Conservation (phyloP, 108 stramenopile genomes). For the Stephanodiscus minutulus region DNA sequence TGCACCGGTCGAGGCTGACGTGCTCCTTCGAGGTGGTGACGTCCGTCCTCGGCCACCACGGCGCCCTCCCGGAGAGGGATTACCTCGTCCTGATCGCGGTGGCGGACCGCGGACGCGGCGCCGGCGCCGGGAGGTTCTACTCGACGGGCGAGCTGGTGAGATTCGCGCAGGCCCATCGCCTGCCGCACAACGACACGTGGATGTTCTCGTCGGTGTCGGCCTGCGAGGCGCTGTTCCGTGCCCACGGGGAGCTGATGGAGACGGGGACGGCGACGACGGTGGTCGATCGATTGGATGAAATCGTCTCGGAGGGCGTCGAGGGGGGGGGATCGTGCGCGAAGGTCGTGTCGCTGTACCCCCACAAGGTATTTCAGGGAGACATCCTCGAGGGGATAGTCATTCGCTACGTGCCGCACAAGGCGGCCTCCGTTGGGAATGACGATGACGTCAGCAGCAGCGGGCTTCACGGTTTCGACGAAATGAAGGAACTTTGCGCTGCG, state of each 20-base stretch:
- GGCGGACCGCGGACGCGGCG: slow-evolving; percentile 50
- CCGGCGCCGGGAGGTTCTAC: slow-evolving; percentile 45
- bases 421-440: neutral
- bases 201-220: slow-evolving; percentile 45
- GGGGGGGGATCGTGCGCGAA: neutral
- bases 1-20: slow-evolving; percentile 61
- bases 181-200: slow-evolving; percentile 90
- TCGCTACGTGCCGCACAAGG: slow-evolving; percentile 60
- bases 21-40: slow-evolving; percentile 83
- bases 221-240: slow-evolving; percentile 53
- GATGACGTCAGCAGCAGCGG: neutral
- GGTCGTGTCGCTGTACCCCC: slow-evolving; percentile 69
- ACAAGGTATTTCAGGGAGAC: slow-evolving; percentile 70
- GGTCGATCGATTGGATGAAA: slow-evolving; percentile 44
- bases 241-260: slow-evolving; percentile 69
- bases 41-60: slow-evolving; percentile 81
- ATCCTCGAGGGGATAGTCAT: slow-evolving; percentile 84
- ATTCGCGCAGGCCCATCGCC: slow-evolving; percentile 69
- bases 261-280: slow-evolving; percentile 65
- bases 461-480: slow-evolving; percentile 13
- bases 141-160: slow-evolving; percentile 62
- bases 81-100: slow-evolving; percentile 82
- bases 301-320: slow-evolving; percentile 36
- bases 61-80: slow-evolving; percentile 67
- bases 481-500: slow-evolving; percentile 37